Conservation (phyloP, 2,329 filamentous ascomycete genomes). For the Epichloe sibirici region DNA sequence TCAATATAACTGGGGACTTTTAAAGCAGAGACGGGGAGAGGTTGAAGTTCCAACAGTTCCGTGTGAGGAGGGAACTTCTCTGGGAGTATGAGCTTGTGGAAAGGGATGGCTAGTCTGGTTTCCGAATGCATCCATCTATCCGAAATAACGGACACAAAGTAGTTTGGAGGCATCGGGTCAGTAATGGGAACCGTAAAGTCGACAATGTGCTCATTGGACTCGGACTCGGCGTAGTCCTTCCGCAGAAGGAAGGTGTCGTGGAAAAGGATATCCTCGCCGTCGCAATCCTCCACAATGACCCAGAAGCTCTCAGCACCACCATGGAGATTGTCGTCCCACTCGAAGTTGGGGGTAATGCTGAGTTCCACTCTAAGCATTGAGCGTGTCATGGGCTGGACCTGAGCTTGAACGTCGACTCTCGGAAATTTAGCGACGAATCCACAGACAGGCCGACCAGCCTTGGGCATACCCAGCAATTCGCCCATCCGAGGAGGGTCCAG, state of each 20-base stretch:
- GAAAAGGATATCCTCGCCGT: conserved; percentile 90
- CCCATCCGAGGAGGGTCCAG: conserved; percentile 94
- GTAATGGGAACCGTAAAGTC: conserved; percentile 95
- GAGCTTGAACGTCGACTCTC: conserved; percentile 80
- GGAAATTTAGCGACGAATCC: conserved; percentile 85
- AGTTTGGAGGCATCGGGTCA: conserved; percentile 96
- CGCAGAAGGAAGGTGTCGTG: conserved; percentile 89
- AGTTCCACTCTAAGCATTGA: conserved; percentile 87
- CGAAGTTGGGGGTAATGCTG: conserved; percentile 85
- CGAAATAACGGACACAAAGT: conserved; percentile 90
- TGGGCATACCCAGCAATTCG: conserved; percentile 81
- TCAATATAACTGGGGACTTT: conserved; percentile 74
- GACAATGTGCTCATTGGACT: conserved; percentile 85
- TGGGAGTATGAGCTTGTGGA: conserved; percentile 86
- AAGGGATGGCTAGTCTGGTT: conserved; percentile 83
- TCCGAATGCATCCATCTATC: conserved; percentile 99
- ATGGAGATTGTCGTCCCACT: conserved; percentile 86
- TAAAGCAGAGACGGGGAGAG: conserved; percentile 75
- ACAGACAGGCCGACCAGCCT: conserved; percentile 76
- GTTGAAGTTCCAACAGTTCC: conserved; percentile 80
- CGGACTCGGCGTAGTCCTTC: conserved; percentile 73
- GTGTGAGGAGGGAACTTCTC: conserved; percentile 95
- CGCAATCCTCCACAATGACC: conserved; percentile 94
- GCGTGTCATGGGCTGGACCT: conserved; percentile 87
- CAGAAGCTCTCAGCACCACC: conserved; percentile 87